Evolutionary conservation across 2,329 filamentous ascomycete species (phyloP), one percentile per base, ranked within the genome.

Genomic region (Emergomyces pasteurianus): DNA sequence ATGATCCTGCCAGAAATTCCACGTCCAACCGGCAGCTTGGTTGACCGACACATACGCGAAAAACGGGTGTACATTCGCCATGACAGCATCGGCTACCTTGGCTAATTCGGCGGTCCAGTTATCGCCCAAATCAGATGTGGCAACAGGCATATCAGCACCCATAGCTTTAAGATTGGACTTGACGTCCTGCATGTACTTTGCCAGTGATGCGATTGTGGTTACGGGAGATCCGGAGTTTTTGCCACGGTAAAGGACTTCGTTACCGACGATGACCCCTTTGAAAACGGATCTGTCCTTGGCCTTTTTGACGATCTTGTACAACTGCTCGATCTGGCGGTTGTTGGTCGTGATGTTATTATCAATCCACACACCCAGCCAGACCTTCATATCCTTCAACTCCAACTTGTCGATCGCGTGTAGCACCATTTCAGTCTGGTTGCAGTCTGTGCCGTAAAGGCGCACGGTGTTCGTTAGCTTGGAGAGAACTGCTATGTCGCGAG

Each of bases 51-150:
- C 84, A 54, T 92, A 92, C 0, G 86, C 88, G 71, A 97, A 97
- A 80, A 97, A 96, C 0, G 94, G 92, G 71, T 97, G 94, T 60
- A 97, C 89, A 71, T 97, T 97, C 67, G 90, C 88, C 92, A 97
- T 96, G 74, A 97, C 86, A 68, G 89, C 86, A 73, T 97, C 92
- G 49, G 90, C 88, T 58, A 84, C 80, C 3, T 76, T 67, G 0
- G 88, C 88, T 21, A 97, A 82, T 1, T 80, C 78, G 0, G 80
- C 69, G 2, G 85, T 87, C 92, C 92, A 97, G 68, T 92, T 88
- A 68, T 94, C 87, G 31, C 92, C 92, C 0, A 97, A 80, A 71
- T 97, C 92, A 0, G 89, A 91, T 0, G 90, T 95, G 0, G 91
- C 89, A 14, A 97, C 84, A 0, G 89, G 89, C 10, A 97, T 78